Evolutionary conservation across 2,329 filamentous ascomycete species (phyloP), one percentile per base, ranked within the genome.

Genomic region (Colletotrichum tanaceti): DNA sequence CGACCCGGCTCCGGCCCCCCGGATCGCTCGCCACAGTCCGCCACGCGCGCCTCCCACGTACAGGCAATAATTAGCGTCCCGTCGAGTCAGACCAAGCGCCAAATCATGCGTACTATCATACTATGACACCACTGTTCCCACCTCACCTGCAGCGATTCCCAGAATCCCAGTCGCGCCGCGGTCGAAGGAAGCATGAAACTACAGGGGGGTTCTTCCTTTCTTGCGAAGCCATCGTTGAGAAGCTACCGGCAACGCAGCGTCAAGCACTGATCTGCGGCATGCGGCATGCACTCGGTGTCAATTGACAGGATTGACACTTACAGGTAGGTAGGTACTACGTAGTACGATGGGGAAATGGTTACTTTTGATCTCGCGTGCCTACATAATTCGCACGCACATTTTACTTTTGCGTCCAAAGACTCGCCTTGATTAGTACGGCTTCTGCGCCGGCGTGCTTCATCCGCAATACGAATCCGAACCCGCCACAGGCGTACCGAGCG

Each of bases 391-490:
- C n/a, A n/a, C n/a, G 28, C 28, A 28, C 28, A 28, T 6, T 28
- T 28, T 32, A 32, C 28, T 32, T 32, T 32, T 10, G 2, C 24
- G 24, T 4, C 24, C 24, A 24, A 24, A 4, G 24, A 3, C 24
- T 4, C 24, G 28, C 7, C 28, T 32, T 32, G 28, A 16, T 46
- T 9, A n/a, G n/a, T n/a, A n/a, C 9, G 11, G 47, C 10, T 18
- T 24, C 41, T 24, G 7, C 32, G 28, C 28, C 28, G 7, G 28
- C 28, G 28, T 32, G 28, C 47, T 10, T 43, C 35, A 16, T 32
- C 65, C 61, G 24, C 22, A 59, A 68, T 59, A 54, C 65, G 61
- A 68, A 65, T 16, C 39, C 61, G 61, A 68, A 65, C 61, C 18
- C 65, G 54, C n/a, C 47, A 24, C 24, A 58, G 32, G 38, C 39